Conservation (phyloP, 2,329 filamentous ascomycete genomes). For the Scopulariopsis brevicaulis region DNA sequence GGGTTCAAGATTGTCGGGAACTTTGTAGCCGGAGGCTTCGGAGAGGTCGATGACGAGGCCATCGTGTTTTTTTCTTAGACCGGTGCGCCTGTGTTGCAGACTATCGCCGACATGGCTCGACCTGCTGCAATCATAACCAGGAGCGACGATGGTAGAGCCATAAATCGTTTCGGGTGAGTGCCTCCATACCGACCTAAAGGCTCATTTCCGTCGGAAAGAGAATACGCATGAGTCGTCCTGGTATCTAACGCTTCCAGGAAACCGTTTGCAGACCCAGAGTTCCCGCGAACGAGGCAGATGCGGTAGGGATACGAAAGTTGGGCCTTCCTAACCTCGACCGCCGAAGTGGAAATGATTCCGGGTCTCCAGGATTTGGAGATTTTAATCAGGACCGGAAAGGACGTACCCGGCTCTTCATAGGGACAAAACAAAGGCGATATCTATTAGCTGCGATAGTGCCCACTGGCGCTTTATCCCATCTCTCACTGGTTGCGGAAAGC, state of each 20-base stretch:
- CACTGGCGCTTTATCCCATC: too few species aligned
- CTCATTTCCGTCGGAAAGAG: not conserved
- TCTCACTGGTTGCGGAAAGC: too few species aligned
- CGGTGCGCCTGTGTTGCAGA: constrained; percentile 21
- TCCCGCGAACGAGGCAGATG: not conserved
- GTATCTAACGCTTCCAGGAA: not conserved
- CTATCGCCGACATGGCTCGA: constrained; percentile 23
- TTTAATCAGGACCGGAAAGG: not conserved
- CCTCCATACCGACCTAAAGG: not conserved
- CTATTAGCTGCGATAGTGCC: not conserved
- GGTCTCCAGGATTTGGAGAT: not conserved
- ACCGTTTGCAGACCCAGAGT: not conserved
- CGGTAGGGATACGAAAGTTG: not conserved
- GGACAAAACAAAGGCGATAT: not conserved
- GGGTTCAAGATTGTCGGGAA: constrained; percentile 14
- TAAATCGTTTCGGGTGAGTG: not conserved
- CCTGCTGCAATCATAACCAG: constrained; percentile 9
- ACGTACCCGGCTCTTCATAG: not conserved
- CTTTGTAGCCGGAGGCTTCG: constrained; percentile 18
- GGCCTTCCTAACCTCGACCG: not conserved
- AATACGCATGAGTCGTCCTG: not conserved
- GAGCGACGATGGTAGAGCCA: not conserved
- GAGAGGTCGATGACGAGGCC: constrained; percentile 22
- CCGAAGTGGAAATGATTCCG: not conserved
- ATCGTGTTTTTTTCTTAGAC: constrained; percentile 21